phyloP scores from a whole-genome alignment of 768 basidiomycete species.

The Suillus weaverae region DNA sequence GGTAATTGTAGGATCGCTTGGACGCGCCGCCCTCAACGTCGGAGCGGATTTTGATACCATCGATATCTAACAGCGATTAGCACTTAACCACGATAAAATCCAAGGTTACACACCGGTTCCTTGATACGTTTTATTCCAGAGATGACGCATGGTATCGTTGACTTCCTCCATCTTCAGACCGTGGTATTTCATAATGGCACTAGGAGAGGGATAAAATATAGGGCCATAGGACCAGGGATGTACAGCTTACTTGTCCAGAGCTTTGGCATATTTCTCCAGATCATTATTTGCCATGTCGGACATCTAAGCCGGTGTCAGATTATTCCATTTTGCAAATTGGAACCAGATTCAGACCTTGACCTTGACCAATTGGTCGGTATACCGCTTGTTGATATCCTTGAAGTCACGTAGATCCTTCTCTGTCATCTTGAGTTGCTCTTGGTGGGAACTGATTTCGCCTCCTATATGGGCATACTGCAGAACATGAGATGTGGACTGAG shows the following conservation, averaged over 20 bases:
- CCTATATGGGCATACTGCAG: slow-evolving; percentile 73
- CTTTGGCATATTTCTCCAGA: slow-evolving; percentile 96
- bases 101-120: slow-evolving; percentile 72
- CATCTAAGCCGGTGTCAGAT: slow-evolving; percentile 52
- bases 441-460: slow-evolving; percentile 78
- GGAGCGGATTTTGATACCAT: slow-evolving; percentile 92
- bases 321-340: not conserved
- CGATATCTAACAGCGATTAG: slow-evolving; percentile 72
- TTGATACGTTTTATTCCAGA: slow-evolving; percentile 99
- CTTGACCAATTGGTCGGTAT: slow-evolving; percentile 88
- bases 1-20: slow-evolving; percentile 94
- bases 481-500: not conserved
- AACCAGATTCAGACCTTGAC: slow-evolving; percentile 67
- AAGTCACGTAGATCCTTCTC: slow-evolving; percentile 80
- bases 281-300: slow-evolving; percentile 98
- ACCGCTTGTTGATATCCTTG: slow-evolving; percentile 82
- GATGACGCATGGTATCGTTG: slow-evolving; percentile 93
- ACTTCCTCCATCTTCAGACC: slow-evolving; percentile 98
- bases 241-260: slow-evolving; percentile 82
- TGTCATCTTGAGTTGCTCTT: slow-evolving; percentile 61
- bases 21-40: slow-evolving; percentile 90
- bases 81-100: slow-evolving; percentile 8
- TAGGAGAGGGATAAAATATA: slow-evolving; percentile 35
- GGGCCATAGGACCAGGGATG: not conserved
- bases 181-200: slow-evolving; percentile 99